Evolutionary conservation across 169 alveolate genomes (phyloP).

Genomic region (Plasmodium coatneyi): DNA sequence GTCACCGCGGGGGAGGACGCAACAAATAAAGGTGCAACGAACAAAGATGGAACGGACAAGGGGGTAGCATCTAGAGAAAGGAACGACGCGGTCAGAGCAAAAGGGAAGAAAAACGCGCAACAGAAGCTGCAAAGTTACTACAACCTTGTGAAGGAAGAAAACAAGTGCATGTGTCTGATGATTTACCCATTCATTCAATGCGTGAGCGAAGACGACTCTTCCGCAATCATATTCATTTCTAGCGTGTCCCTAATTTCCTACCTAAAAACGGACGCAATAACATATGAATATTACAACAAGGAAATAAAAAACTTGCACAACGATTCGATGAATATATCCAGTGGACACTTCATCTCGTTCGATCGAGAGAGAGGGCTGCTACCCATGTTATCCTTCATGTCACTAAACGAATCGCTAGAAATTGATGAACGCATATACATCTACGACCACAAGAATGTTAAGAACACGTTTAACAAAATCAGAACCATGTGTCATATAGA

Average conservation of each 20-base stretch:
- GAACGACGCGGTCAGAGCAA: neutral
- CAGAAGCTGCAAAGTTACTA: slow-evolving; percentile 1
- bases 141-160: slow-evolving; percentile 47
- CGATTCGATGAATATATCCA: slow-evolving; percentile 38
- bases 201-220: slow-evolving; percentile 51
- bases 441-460: slow-evolving; percentile 59
- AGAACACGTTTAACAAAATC: slow-evolving; percentile 35
- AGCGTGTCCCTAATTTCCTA: slow-evolving; percentile 51
- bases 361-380: slow-evolving; percentile 48
- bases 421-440: slow-evolving; percentile 63
- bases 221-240: slow-evolving; percentile 38
- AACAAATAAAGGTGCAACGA: neutral
- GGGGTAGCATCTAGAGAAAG: no score
- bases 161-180: slow-evolving; percentile 38
- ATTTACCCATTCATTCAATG: slow-evolving; percentile 59
- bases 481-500: slow-evolving; percentile 69
- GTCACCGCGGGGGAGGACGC: neutral
- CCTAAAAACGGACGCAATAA: slow-evolving; percentile 40
- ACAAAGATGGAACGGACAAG: neutral
- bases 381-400: slow-evolving; percentile 56
- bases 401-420: slow-evolving; percentile 45
- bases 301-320: slow-evolving; percentile 37
- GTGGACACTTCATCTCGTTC: slow-evolving; percentile 29
- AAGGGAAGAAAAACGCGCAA: neutral
- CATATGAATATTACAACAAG: slow-evolving; percentile 49